Conservation (phyloP, 257 asterid genomes). For the Rauvolfia tetraphylla region DNA sequence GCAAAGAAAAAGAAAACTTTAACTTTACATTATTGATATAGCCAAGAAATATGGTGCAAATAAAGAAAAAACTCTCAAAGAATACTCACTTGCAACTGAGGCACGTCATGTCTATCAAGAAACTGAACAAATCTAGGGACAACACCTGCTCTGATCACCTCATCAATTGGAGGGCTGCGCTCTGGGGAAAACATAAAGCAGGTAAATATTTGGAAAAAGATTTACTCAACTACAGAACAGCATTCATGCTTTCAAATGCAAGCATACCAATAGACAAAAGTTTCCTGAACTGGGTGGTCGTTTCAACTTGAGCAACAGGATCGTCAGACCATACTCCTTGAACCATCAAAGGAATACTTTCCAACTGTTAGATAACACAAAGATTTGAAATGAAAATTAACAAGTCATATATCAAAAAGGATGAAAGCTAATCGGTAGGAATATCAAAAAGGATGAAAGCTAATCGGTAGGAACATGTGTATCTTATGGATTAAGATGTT, state of each 20-base stretch:
- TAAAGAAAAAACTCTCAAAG: neutral
- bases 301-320: constrained; percentile 55
- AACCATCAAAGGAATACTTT: constrained; percentile 67
- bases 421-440: constrained; percentile 1
- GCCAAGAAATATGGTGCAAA: neutral
- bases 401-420: neutral
- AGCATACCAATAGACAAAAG: constrained; percentile 68
- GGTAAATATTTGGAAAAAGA: constrained; percentile 10
- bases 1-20: neutral
- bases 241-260: neutral
- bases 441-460: neutral
- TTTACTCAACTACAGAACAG: neutral
- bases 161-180: constrained; percentile 86
- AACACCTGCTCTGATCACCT: constrained; percentile 80
- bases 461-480: neutral
- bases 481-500: neutral
- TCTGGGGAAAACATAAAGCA: constrained; percentile 35
- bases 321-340: constrained; percentile 69
- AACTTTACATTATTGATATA: neutral
- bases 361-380: constrained; percentile 49
- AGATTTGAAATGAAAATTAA: neutral
- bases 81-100: constrained; percentile 69
- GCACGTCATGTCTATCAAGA: constrained; percentile 69
- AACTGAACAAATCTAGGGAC: constrained; percentile 85
- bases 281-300: constrained; percentile 75